phyloP scores from a whole-genome alignment of 2,329 filamentous ascomycete genomes.

The Penicillium sp. region DNA sequence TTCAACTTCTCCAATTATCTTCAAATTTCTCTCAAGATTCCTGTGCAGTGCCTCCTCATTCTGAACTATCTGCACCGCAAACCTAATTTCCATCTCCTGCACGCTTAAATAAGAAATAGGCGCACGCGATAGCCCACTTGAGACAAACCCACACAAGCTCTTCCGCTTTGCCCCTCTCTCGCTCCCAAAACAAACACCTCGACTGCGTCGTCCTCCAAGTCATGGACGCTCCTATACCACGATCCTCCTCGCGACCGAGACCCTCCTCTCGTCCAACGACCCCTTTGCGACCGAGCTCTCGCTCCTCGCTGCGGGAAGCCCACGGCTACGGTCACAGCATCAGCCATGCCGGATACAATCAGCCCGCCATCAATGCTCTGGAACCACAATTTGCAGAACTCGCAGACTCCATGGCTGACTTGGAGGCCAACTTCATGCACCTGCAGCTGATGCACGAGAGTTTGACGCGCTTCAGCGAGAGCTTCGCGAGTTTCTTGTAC shows the following conservation, averaged over 20 bases:
- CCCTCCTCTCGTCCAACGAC: conserved; percentile 80
- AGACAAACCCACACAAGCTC: neutral
- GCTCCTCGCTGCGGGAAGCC: conserved; percentile 83
- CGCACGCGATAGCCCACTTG: neutral
- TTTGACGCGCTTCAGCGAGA: conserved; percentile 88
- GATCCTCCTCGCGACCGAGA: conserved; percentile 64
- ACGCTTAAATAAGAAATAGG: conserved; percentile 7
- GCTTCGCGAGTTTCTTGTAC: conserved; percentile 92
- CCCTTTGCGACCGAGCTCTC: conserved; percentile 85
- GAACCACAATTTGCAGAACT: conserved; percentile 93
- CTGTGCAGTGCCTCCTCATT: neutral
- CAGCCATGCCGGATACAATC: conserved; percentile 46
- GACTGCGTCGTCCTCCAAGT: neutral
- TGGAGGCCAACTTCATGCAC: conserved; percentile 97
- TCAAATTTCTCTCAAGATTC: neutral
- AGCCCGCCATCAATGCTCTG: conserved; percentile 73
- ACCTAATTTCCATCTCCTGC: neutral
- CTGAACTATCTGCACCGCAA: neutral
- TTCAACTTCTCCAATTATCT: neutral
- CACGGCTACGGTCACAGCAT: conserved; percentile 55
- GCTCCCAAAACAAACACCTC: conserved; percentile 21
- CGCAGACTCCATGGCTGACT: conserved; percentile 88
- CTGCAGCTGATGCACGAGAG: conserved; percentile 97
- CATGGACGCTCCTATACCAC: conserved; percentile 38
- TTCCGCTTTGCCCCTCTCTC: neutral